These are phyloP conservation scores for Ricinus communis DNA, from an alignment of 345 rosid genomes.

Conservation along the genomic window DNA sequence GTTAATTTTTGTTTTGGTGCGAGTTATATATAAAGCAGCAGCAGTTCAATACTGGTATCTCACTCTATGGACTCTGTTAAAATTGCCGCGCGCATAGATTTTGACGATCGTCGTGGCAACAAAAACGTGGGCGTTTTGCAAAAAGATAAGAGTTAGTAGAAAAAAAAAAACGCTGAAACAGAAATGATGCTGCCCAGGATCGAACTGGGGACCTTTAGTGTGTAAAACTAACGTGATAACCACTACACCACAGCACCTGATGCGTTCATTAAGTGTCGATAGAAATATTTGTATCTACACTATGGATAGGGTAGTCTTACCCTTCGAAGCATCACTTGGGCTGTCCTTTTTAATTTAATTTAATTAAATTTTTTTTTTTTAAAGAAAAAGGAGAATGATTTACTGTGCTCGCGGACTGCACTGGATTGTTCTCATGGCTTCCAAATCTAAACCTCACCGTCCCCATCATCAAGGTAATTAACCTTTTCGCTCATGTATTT, in stretches of 20 bases:
- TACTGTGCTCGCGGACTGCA: constrained; percentile 26
- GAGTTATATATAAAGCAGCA: background rate
- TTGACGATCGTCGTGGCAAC: background rate
- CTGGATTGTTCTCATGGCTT: constrained; percentile 40
- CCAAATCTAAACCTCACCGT: constrained; percentile 41
- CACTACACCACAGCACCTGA: constrained; percentile 37
- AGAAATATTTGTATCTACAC: too few species aligned
- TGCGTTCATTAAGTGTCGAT: too few species aligned
- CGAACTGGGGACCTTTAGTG: constrained; percentile 49
- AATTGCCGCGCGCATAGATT: background rate
- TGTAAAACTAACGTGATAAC: constrained; percentile 48
- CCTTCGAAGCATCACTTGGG: too few species aligned
- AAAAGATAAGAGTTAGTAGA: too few species aligned
- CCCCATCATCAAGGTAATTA: constrained; percentile 44
- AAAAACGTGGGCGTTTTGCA: too few species aligned
- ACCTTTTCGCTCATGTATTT: background rate
- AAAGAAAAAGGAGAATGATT: constrained; percentile 33
- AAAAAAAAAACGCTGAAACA: background rate
- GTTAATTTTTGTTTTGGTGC: background rate
- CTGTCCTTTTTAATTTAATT: too few species aligned
- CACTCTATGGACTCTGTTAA: too few species aligned
- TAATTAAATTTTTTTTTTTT: too few species aligned
- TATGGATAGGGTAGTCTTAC: too few species aligned
- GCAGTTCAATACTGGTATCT: too few species aligned
- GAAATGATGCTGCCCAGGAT: constrained; percentile 31